Conservation (phyloP, 2,329 filamentous ascomycete species). For the Colletotrichum magnum region DNA sequence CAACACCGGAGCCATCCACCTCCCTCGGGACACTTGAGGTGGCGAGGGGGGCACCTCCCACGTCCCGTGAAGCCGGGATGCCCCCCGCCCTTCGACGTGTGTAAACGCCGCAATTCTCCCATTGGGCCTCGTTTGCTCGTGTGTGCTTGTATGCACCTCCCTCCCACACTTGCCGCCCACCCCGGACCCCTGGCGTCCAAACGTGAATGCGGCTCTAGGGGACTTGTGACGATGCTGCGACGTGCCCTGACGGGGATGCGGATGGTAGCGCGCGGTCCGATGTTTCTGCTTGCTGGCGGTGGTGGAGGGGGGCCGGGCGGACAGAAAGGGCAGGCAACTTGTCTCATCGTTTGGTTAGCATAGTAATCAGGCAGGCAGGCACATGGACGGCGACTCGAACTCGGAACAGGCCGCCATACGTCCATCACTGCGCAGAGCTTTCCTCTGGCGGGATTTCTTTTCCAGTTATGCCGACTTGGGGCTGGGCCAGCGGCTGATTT, state of each 20-base stretch:
- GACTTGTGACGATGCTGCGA: constrained; percentile 38
- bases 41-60: not conserved
- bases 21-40: constrained; percentile 5
- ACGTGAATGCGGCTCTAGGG: constrained; percentile 28
- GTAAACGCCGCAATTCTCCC: constrained; percentile 26
- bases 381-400: not conserved
- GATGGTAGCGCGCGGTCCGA: constrained; percentile 9
- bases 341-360: not conserved
- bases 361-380: not conserved
- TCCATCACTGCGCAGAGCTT: not conserved
- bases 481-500: not conserved
- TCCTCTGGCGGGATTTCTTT: not conserved
- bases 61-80: constrained; percentile 12
- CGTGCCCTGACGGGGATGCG: constrained; percentile 14
- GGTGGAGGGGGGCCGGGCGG: not conserved
- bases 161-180: not conserved
- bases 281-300: not conserved
- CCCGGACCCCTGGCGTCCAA: constrained; percentile 1
- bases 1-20: not conserved
- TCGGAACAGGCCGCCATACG: constrained; percentile 18
- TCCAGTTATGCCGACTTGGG: not conserved
- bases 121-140: constrained; percentile 4
- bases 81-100: not conserved
- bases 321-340: not conserved
- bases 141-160: no score